A percentile compares a stretch with the other conserved stretches of the same genome.
phyloP scores from a whole-genome alignment of 192 early-diverging fungal genomes.

The Coemansia sp. region DNA sequence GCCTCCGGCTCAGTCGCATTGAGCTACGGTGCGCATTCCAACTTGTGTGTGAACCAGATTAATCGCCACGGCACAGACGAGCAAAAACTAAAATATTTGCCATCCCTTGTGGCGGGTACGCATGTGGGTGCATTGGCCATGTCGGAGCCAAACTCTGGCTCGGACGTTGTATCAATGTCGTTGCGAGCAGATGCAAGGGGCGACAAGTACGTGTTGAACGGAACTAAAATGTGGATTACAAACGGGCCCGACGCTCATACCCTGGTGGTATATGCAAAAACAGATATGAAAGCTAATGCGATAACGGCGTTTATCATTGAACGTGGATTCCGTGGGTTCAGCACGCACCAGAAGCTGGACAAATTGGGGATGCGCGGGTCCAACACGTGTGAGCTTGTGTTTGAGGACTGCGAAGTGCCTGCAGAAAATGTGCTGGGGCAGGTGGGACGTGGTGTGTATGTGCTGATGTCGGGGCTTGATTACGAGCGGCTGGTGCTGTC shows the following conservation, averaged over 20 bases:
- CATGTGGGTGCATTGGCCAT: conserved; percentile 92
- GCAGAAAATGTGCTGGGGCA: conserved; percentile 83
- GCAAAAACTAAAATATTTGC: conserved; percentile 90
- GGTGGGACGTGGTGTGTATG: conserved; percentile 88
- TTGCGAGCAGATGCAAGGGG: conserved; percentile 79
- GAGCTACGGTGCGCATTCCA: conserved; percentile 95
- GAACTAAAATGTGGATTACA: conserved; percentile 96
- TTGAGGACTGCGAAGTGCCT: conserved; percentile 91
- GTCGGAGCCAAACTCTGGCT: conserved; percentile 87
- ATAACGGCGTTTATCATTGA: conserved; percentile 96
- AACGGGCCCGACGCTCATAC: conserved; percentile 91
- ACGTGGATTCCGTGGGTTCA: conserved; percentile 83
- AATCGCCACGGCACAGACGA: conserved; percentile 81
- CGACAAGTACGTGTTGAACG: conserved; percentile 81
- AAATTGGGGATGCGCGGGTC: conserved; percentile 96
- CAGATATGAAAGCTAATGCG: conserved; percentile 70
- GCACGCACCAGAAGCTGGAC: conserved; percentile 83
- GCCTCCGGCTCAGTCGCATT: conserved; percentile 88
- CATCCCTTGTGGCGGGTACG: conserved; percentile 83
- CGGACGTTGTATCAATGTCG: conserved; percentile 92
- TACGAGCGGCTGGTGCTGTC: conserved; percentile 86
- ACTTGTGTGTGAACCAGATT: conserved; percentile 96
- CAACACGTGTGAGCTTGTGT: conserved; percentile 92
- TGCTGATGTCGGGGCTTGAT: conserved; percentile 94
- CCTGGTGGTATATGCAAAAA: conserved; percentile 92